Evolutionary conservation across 208 protist species (phyloP), one percentile per base, ranked within the genome.

Genomic region (Trypanosoma conorhini): DNA sequence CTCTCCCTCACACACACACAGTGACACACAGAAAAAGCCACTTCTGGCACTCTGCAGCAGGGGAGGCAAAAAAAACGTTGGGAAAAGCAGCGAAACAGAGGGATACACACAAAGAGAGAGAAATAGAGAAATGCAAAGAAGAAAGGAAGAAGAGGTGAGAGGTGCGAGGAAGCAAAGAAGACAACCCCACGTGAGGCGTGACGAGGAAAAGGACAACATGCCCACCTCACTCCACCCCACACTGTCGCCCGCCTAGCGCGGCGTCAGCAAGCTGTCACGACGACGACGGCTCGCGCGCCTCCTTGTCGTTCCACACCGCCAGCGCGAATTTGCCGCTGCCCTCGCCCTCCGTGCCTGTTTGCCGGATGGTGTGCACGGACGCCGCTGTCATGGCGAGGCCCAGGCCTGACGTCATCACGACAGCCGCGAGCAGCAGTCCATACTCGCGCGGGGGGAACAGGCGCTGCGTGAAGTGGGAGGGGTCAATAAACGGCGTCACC

Each of bases 361-460:
- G 62, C 58, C 62, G 70, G 35, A 96, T 92, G 0, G 77, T 82
- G 75, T 93, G 88, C 42, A 91, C 56, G 0, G 88, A 87, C 15
- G 77, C 87, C 19, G 84, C 50, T 5, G 74, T 85, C 54, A 86
- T 74, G 31, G 70, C 70, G 15, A 86, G 38, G 15, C 74, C 73
- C 19, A 91, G 22, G 10, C 60, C 69, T 1, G 76, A 57, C 22
- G 73, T 83, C 80, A 93, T 82, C 33, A 92, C 56, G 19, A 81
- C 42, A 5, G 81, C 77, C 0, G 91, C 73, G 24, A 94, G 46
- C 17, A 89, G 68, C 24, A 96, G 72, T 0, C 86, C 91, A 65
- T 93, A 96, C 79, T 93, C 88, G 35, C 84, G 78, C 1, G 81
- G 80, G 1, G 81, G 88, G 62, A 96, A 96, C 24, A 92, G 74